These are phyloP conservation scores for Crithidia expoeki DNA, from an alignment of 208 protist genomes.

Conservation along the genomic window DNA sequence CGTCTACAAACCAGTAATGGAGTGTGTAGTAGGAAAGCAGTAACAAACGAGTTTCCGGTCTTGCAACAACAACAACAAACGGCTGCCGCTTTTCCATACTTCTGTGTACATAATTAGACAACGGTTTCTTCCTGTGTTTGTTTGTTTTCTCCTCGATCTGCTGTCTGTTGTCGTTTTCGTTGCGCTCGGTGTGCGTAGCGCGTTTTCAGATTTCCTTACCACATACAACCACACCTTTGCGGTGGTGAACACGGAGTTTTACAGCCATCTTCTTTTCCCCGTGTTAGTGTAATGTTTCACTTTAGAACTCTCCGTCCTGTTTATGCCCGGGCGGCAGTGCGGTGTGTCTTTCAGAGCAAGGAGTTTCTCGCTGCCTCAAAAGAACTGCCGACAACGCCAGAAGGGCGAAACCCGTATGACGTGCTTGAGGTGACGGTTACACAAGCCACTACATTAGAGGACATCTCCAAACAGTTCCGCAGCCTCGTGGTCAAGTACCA, in stretches of 20 bases:
- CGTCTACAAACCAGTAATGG: too few species aligned
- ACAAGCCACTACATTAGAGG: conserved; percentile 69
- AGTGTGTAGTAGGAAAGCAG: too few species aligned
- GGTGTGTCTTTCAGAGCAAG: conserved; percentile 81
- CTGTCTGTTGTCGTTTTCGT: too few species aligned
- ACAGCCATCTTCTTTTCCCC: conserved; percentile 22
- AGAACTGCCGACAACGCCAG: conserved; percentile 81
- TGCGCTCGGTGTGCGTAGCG: too few species aligned
- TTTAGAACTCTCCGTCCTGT: conserved; percentile 21
- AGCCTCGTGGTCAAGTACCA: conserved; percentile 87
- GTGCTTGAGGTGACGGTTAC: conserved; percentile 87
- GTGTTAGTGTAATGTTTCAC: conserved; percentile 32
- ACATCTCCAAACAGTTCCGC: conserved; percentile 88
- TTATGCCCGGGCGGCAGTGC: conserved; percentile 21
- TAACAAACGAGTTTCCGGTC: too few species aligned
- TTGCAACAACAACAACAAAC: too few species aligned
- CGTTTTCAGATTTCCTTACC: too few species aligned
- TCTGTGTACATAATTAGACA: too few species aligned
- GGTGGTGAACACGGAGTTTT: not conserved
- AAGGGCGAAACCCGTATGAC: conserved; percentile 90
- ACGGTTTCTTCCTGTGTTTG: too few species aligned
- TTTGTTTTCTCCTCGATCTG: too few species aligned
- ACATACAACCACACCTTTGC: too few species aligned
- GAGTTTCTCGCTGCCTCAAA: conserved; percentile 74
- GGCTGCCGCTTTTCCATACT: too few species aligned